A percentile compares a stretch with the other conserved stretches of the same genome.
Conservation (phyloP, 345 rosid species). For the Salix suchowensis region DNA sequence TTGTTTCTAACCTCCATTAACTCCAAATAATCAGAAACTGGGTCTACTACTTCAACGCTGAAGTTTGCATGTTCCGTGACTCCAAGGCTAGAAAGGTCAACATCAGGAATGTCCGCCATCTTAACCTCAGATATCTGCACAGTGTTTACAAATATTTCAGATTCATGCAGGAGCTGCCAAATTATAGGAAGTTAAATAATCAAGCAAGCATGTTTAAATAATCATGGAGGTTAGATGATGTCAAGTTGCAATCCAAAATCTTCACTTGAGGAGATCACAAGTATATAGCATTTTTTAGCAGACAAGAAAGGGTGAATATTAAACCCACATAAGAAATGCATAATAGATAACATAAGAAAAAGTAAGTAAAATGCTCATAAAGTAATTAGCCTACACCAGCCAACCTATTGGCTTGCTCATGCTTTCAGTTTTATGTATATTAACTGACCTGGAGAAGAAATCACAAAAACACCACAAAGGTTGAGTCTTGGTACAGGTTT, state of each 20-base stretch:
- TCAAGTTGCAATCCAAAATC: background rate
- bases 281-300: background rate
- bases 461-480: background rate
- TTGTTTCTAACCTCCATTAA: constrained; percentile 71
- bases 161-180: background rate
- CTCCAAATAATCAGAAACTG: constrained; percentile 87
- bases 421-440: background rate
- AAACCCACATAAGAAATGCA: background rate
- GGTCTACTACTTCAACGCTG: constrained; percentile 78
- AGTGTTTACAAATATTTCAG: background rate
- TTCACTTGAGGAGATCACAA: background rate
- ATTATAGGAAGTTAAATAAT: background rate
- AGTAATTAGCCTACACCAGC: background rate
- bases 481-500: background rate
- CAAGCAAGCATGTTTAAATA: background rate
- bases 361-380: background rate
- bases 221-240: background rate
- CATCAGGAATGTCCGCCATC: constrained; percentile 78
- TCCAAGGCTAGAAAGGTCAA: constrained; percentile 68
- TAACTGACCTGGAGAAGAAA: background rate
- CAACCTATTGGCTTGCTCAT: background rate
- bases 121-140: constrained; percentile 80
- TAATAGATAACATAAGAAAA: background rate
- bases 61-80: constrained; percentile 63
- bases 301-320: background rate